A percentile compares a stretch with the other conserved stretches of the same genome.
These are phyloP conservation scores for Yarrowia phangngaensis DNA, from an alignment of 805 yeast species.

Conservation along the genomic window DNA sequence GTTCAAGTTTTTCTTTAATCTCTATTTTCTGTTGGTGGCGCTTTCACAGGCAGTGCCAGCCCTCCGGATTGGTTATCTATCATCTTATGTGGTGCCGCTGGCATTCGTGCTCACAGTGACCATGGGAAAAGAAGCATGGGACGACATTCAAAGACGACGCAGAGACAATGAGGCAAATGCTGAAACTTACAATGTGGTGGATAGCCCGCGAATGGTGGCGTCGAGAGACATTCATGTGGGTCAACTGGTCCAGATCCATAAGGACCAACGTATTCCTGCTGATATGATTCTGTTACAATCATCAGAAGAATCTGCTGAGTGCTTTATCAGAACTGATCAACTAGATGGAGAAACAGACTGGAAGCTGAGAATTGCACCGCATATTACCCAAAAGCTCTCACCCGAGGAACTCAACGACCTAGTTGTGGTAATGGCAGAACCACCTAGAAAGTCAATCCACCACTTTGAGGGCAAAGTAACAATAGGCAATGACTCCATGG, in stretches of 20 bases:
- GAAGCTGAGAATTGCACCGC: conserved; percentile 81
- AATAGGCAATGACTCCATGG: conserved; percentile 49
- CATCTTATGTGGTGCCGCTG: conserved; percentile 89
- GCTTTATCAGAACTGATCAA: conserved; percentile 94
- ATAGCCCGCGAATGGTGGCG: conserved; percentile 40
- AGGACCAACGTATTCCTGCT: conserved; percentile 88
- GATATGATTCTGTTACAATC: conserved; percentile 83
- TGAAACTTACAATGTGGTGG: conserved; percentile 70
- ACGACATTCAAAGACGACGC: conserved; percentile 84
- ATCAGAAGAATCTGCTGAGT: conserved; percentile 75
- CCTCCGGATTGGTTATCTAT: conserved; percentile 85
- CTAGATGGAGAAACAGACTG: conserved; percentile 99
- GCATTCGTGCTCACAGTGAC: conserved; percentile 90
- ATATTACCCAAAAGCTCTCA: conserved; percentile 64
- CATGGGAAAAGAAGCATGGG: conserved; percentile 92
- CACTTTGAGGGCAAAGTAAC: conserved; percentile 71
- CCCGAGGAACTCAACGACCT: conserved; percentile 41
- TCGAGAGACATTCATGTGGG: conserved; percentile 76
- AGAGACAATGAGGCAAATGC: conserved; percentile 86
- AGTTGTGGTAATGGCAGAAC: conserved; percentile 61
- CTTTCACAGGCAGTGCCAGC: conserved; percentile 88
- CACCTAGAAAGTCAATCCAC: conserved; percentile 83
- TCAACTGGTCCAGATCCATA: conserved; percentile 71
- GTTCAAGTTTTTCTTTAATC: conserved; percentile 92
- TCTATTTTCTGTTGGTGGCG: conserved; percentile 89